These are phyloP conservation scores for Gynandropsis gynandra DNA, from an alignment of 345 rosid genomes.

Conservation along the genomic window DNA sequence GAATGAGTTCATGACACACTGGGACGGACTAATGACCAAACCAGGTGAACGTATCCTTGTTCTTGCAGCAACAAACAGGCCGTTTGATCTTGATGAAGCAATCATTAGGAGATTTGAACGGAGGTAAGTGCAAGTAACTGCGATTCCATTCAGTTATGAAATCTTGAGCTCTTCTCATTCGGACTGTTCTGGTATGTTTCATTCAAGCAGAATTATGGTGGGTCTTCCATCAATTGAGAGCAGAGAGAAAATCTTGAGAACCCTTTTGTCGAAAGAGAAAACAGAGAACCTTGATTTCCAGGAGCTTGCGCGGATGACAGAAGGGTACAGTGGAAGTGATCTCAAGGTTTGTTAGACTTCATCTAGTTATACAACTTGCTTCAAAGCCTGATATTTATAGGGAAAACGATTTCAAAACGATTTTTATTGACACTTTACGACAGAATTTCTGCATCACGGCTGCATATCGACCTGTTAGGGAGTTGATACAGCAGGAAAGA, in stretches of 20 bases:
- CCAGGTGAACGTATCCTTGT: slow-evolving; percentile 80
- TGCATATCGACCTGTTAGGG: slow-evolving; percentile 95
- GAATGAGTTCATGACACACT: slow-evolving; percentile 96
- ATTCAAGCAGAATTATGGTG: slow-evolving; percentile 75
- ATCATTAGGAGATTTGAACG: slow-evolving; percentile 96
- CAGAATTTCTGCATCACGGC: slow-evolving; percentile 93
- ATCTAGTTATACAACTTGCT: not conserved
- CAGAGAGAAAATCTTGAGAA: slow-evolving; percentile 86
- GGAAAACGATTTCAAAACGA: too few species aligned
- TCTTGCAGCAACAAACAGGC: slow-evolving; percentile 99
- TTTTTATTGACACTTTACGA: too few species aligned
- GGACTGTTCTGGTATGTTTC: slow-evolving; percentile 4
- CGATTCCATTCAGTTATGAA: too few species aligned
- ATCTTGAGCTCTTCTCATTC: too few species aligned
- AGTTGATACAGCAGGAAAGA: slow-evolving; percentile 75
- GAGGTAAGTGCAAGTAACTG: too few species aligned
- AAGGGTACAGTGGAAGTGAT: slow-evolving; percentile 94
- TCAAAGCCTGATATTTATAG: not conserved
- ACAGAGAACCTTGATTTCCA: slow-evolving; percentile 68
- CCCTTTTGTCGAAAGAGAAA: slow-evolving; percentile 77
- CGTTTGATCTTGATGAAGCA: slow-evolving; percentile 99
- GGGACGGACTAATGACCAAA: slow-evolving; percentile 96
- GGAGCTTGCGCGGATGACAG: slow-evolving; percentile 88
- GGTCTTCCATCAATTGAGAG: slow-evolving; percentile 78
- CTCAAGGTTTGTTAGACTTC: slow-evolving; percentile 64